Base-by-base conservation (phyloP, 2,329 filamentous ascomycete genomes). In the Helotiales sp. region DNA sequence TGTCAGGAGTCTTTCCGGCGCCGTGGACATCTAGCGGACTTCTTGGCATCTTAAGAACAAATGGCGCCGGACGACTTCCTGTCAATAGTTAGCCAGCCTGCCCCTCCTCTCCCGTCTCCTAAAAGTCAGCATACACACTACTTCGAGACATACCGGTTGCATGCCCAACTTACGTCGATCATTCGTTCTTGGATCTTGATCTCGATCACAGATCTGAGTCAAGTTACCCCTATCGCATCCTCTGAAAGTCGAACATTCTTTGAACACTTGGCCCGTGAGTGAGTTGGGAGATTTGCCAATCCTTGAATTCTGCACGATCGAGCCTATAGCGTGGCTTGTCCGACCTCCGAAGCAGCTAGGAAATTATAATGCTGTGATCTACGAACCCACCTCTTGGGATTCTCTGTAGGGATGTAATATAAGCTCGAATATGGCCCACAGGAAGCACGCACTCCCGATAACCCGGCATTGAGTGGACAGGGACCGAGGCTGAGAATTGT, bases 1-100 rank as follows among this genome's bases (percentile, higher is more conserved):
- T 55, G 52, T 55, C 52, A 55, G 52, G 5, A 34, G 52, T 55
- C 2, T 22, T 8, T 10, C 52, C 52, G 52, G 34, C 28, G 13
- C 30, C 34, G 4, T 37, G 20, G 20, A 11, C 6, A 57, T 22
- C n/a, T 55, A 22, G 34, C 7, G 28, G n/a, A 6, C 52, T 20
- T 34, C 28, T 55, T 34, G 17, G 20, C 7, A 17, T 34, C 3
- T 26, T 24, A 22, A 57, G 32, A 26, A 40, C 3, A 24, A 24
- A 24, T 8, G 52, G 54, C 54, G 54, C 54, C 54, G 54, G 30
- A 57, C 30, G n/a, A 57, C 11, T 57, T 24, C 20, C 54, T 57
- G 32, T 57, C 30, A 57, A 22, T 11, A 34, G 54, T 37, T 57
- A 57, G 54, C 3, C n/a, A 57, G 54, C 3, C n/a, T 57, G 32